phyloP scores from a whole-genome alignment of 2,329 filamentous ascomycete genomes.

The Aspergillus clavatus region DNA sequence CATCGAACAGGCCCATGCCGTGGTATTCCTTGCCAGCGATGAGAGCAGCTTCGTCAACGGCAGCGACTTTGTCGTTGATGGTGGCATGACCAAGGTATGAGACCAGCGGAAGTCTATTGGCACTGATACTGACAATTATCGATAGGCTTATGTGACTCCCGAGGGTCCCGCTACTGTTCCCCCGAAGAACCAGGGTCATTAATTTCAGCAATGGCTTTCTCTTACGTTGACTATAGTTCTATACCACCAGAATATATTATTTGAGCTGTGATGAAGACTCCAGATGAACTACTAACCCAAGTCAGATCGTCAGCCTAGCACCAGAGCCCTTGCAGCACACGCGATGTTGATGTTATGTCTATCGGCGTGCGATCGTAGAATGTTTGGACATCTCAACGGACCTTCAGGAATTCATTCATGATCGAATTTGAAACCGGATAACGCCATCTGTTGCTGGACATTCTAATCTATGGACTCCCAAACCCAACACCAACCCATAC shows the following conservation, averaged over 20 bases:
- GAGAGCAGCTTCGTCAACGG: constrained; percentile 88
- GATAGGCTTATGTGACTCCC: constrained; percentile 69
- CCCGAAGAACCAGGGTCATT: constrained; percentile 46
- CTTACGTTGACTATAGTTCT: not conserved
- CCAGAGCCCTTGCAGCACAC: too few species aligned
- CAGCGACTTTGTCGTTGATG: constrained; percentile 90
- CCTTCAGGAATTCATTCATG: too few species aligned
- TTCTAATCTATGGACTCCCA: too few species aligned
- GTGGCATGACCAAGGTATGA: constrained; percentile 76
- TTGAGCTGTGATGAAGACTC: not conserved
- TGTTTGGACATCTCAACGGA: too few species aligned
- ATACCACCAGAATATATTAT: not conserved
- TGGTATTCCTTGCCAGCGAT: constrained; percentile 80
- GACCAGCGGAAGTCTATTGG: not conserved
- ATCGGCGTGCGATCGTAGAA: too few species aligned
- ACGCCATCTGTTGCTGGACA: too few species aligned
- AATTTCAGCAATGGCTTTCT: not conserved
- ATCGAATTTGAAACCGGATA: too few species aligned
- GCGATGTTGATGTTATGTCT: too few species aligned
- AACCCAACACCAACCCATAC: too few species aligned
- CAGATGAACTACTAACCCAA: too few species aligned
- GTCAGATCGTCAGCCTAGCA: too few species aligned
- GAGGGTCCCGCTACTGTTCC: constrained; percentile 53
- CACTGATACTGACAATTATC: constrained; percentile 5
- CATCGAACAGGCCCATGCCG: constrained; percentile 87